Evolutionary conservation across 2,329 filamentous ascomycete genomes (phyloP).

Genomic region (Phialocephala sp.): DNA sequence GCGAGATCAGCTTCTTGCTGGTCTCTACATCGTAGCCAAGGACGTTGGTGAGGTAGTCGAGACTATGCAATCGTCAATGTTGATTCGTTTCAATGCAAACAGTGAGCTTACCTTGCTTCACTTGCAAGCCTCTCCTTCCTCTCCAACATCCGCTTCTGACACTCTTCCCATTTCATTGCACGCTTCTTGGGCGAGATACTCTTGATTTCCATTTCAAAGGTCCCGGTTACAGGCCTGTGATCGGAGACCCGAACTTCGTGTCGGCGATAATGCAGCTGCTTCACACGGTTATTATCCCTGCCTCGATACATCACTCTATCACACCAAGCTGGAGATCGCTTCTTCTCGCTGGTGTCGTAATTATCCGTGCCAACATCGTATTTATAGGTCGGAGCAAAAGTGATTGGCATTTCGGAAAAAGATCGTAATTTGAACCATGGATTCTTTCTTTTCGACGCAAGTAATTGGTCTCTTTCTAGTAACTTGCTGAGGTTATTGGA

Average conservation of each 20-base stretch:
- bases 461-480: slow-evolving; percentile 89
- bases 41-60: slow-evolving; percentile 68
- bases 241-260: slow-evolving; percentile 93
- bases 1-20: slow-evolving; percentile 36
- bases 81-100: slow-evolving; percentile 16
- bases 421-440: slow-evolving; percentile 86
- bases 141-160: slow-evolving; percentile 75
- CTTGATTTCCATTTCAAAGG: slow-evolving; percentile 85
- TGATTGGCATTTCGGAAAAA: slow-evolving; percentile 90
- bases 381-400: slow-evolving; percentile 96
- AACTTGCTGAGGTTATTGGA: slow-evolving; percentile 83
- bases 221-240: slow-evolving; percentile 88
- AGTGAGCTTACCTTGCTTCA: slow-evolving; percentile 75
- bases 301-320: slow-evolving; percentile 87
- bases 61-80: slow-evolving; percentile 47
- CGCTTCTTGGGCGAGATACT: slow-evolving; percentile 73
- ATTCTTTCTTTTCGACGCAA: slow-evolving; percentile 87
- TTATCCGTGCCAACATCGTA: slow-evolving; percentile 95
- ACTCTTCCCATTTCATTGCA: slow-evolving; percentile 71
- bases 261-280: slow-evolving; percentile 84
- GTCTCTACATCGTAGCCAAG: slow-evolving; percentile 51
- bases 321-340: slow-evolving; percentile 93
- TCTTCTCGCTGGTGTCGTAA: slow-evolving; percentile 95
- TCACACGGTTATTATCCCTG: slow-evolving; percentile 70
- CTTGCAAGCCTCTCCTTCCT: slow-evolving; percentile 71